Base-by-base conservation (phyloP, 176 grass and related monocot genomes). In the Triticum turgidum region DNA sequence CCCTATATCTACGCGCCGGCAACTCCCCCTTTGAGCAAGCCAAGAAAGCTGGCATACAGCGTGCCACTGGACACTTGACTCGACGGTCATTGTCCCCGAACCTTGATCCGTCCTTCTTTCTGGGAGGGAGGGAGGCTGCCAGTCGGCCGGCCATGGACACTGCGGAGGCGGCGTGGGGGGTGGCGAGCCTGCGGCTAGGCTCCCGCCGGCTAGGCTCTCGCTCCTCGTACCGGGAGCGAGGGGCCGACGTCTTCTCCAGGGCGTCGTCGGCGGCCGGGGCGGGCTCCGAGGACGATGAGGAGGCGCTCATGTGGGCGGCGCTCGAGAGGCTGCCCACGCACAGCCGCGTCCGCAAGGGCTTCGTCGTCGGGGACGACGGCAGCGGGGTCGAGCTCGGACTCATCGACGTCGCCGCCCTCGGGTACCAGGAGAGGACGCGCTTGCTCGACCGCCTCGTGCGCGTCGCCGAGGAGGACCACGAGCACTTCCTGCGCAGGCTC, bases 281-380 rank as follows among this genome's bases (percentile, higher is more conserved):
- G 3, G 79, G 38, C 78, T 65, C 35, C 5, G 91, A 90, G 49
- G 91, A 93, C 63, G 91, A 93, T 9, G 91, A 93, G 69, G 91
- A 93, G 61, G 85, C 91, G 25, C 88, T 93, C 75, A 93, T 32
- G 69, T 93, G 91, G 91, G 91, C 91, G 7, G 91, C 91, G 14
- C 76, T 93, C 9, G 91, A 93, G 91, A 90, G 89, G 81, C 80
- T 93, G 24, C 88, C 91, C 45, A 93, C 91, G 17, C 84, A 90
- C 84, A 78, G 38, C 62, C 91, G 91, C 56, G 69, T 93, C 84
- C 85, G 82, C 34, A 87, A 87, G 69, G 91, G 88, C 51, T 54
- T 54, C 20, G 65, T 93, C 6, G 78, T 90, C 49, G 25, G 79
- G 20, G 35, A 51, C 5, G 79, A 22, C 6, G 25, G 54, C 7